Percentiles rank a stretch among this genome's conserved stretches.
phyloP scores from a whole-genome alignment of 768 basidiomycete species.

The Suillus plorans region DNA sequence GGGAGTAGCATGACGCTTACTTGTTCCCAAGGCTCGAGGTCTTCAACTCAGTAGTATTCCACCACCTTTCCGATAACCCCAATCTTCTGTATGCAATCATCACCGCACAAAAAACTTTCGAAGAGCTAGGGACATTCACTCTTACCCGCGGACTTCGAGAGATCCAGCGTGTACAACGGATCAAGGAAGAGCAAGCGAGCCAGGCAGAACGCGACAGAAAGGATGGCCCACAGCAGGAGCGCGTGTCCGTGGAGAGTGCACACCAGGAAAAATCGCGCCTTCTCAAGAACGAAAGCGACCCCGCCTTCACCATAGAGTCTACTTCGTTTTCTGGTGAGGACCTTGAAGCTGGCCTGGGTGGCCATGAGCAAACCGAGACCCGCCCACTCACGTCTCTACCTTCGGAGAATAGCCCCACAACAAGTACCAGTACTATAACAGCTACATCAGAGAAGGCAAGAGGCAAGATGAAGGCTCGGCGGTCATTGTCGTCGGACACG shows the following conservation, averaged over 20 bases:
- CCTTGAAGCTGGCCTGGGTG: constrained; percentile 11
- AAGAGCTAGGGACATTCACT: constrained; percentile 91
- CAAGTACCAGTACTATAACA: constrained; percentile 19
- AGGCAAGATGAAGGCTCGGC: constrained; percentile 86
- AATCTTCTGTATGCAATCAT: constrained; percentile 87
- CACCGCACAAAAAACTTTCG: constrained; percentile 80
- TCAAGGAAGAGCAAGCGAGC: constrained; percentile 65
- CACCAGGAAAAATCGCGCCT: constrained; percentile 68
- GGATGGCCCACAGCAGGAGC: constrained; percentile 17
- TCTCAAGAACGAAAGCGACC: constrained; percentile 51
- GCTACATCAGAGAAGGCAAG: constrained; percentile 80
- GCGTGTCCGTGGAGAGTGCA: constrained; percentile 30
- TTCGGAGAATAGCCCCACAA: constrained; percentile 34
- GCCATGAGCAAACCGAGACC: constrained; percentile 18
- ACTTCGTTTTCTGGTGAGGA: constrained; percentile 10
- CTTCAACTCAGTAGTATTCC: constrained; percentile 82
- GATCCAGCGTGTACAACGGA: constrained; percentile 69
- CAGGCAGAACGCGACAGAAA: constrained; percentile 27
- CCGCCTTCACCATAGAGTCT: constrained; percentile 24
- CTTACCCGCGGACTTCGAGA: constrained; percentile 83
- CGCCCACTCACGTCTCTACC: constrained; percentile 45
- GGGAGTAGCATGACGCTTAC: neutral
- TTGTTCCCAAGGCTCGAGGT: constrained; percentile 68
- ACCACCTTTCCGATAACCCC: constrained; percentile 81
- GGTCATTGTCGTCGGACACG: constrained; percentile 52